These are phyloP conservation scores for Pseudogymnoascus sp. DNA, from an alignment of 2,329 filamentous ascomycete species.

Conservation along the genomic window DNA sequence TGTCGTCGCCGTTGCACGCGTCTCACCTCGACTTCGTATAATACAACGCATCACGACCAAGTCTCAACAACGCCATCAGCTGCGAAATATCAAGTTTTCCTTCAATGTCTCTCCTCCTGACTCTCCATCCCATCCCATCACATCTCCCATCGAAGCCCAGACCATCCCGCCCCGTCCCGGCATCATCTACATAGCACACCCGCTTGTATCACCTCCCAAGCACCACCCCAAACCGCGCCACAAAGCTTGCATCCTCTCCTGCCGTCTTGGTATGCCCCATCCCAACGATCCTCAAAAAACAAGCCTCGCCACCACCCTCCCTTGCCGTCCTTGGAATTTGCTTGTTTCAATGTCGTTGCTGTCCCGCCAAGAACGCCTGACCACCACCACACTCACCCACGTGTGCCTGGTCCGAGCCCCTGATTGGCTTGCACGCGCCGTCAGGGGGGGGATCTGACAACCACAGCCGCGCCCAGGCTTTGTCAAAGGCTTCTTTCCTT, in stretches of 20 bases:
- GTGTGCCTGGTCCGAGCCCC: neutral
- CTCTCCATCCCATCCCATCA: neutral
- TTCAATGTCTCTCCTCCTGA: neutral
- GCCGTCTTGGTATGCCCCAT: neutral
- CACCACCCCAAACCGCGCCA: neutral
- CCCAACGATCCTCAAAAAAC: neutral
- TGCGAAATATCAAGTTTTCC: neutral
- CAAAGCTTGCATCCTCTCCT: neutral
- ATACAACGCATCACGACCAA: neutral
- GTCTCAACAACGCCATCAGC: neutral
- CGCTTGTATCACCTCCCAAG: neutral
- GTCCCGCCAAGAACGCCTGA: neutral
- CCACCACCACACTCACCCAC: neutral
- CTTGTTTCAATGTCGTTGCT: conserved; percentile 5
- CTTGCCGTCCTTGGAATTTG: neutral
- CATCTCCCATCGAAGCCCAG: neutral
- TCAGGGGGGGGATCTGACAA: neutral
- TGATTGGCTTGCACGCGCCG: neutral
- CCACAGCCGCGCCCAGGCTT: too few species aligned
- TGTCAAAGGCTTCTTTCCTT: too few species aligned
- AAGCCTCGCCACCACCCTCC: neutral
- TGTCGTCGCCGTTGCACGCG: neutral
- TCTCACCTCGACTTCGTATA: neutral
- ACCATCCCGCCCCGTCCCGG: neutral
- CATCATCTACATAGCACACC: neutral